A percentile compares a stretch with the other conserved stretches of the same genome.
These are phyloP conservation scores for Ambispora gerdemannii DNA, from an alignment of 192 early-diverging fungal genomes.

Conservation along the genomic window DNA sequence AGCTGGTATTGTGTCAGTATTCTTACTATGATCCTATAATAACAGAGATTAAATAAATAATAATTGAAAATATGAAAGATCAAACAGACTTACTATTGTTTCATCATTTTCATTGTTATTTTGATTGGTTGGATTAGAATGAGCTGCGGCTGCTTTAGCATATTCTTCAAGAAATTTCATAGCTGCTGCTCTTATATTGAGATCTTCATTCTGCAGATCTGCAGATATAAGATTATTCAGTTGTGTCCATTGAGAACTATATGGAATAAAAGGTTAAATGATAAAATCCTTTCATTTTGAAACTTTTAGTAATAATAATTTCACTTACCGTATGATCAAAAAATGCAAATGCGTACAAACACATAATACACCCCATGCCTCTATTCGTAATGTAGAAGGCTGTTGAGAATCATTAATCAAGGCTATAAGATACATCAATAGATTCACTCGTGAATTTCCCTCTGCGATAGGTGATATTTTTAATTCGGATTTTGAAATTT, in stretches of 20 bases:
- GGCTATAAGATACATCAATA: conserved; percentile 32
- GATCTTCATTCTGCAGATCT: conserved; percentile 32
- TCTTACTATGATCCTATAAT: too few relatives aligned
- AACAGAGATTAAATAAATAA: too few relatives aligned
- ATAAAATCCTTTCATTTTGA: neutral
- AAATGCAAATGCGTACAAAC: conserved; percentile 41
- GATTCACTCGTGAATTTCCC: neutral
- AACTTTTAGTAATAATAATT: neutral
- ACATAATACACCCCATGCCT: conserved; percentile 44
- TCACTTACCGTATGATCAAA: neutral
- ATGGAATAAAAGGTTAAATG: neutral
- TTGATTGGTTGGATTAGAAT: neutral
- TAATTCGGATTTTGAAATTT: neutral
- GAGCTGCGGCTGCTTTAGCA: conserved; percentile 31
- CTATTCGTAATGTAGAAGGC: conserved; percentile 28
- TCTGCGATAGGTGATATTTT: neutral
- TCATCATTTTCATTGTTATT: conserved; percentile 4
- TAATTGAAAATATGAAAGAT: neutral
- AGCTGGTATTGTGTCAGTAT: neutral
- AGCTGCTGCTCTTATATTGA: conserved; percentile 37
- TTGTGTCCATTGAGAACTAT: conserved; percentile 34
- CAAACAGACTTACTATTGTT: neutral
- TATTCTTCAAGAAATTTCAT: conserved; percentile 46
- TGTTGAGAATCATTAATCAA: conserved; percentile 14
- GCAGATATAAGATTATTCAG: conserved; percentile 31